Evolutionary conservation across 306 rosid genomes (phyloP), one percentile per base, ranked within the genome.

Genomic region (Myrica gale): DNA sequence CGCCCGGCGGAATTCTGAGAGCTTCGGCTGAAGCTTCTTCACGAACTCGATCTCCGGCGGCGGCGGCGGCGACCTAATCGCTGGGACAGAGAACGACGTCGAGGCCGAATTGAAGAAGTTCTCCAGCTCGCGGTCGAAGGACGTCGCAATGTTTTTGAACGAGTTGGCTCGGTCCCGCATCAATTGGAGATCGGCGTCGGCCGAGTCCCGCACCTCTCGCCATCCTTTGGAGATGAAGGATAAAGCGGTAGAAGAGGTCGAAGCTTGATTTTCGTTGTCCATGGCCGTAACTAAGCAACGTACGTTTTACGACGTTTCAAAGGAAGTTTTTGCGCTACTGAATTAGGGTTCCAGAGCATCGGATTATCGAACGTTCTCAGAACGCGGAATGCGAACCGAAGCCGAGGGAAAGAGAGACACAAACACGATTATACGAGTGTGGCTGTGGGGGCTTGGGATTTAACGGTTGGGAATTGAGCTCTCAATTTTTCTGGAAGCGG

Each of bases 121-220:
- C 87, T 92, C 99, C 1, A 96, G 86, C 83, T 92, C 98, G 1
- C 99, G 90, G 88, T 96, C 99, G 32, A 96, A 87, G 1, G 99
- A 92, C 17, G 88, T 89, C 0, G 99, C 98, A 5, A 96, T 82
- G 85, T 92, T 91, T 84, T 86, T 90, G 83, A 94, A 89, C 56
- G 97, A 91, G 55, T 90, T 96, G 46, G 99, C 99, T 71, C 99
- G 91, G 89, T 88, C 93, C 26, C 81, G 83, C 90, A 96, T 90
- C 74, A 92, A 56, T 0, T 82, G 96, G 76, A 96, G 88, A 88
- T 96, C 99, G 74, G 99, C 99, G 54, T 95, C 96, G 1, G 98
- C 96, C 42, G 98, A 95, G 86, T 92, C 90, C 9, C 93, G 91
- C 78, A 95, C 97, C 77, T 92, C 98, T 58, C 91, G 78, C 99